Evolutionary conservation across 495 filamentous ascomycete species (phyloP), one percentile per base, ranked within the genome.

Genomic region (Aspergillus bertholletiae): DNA sequence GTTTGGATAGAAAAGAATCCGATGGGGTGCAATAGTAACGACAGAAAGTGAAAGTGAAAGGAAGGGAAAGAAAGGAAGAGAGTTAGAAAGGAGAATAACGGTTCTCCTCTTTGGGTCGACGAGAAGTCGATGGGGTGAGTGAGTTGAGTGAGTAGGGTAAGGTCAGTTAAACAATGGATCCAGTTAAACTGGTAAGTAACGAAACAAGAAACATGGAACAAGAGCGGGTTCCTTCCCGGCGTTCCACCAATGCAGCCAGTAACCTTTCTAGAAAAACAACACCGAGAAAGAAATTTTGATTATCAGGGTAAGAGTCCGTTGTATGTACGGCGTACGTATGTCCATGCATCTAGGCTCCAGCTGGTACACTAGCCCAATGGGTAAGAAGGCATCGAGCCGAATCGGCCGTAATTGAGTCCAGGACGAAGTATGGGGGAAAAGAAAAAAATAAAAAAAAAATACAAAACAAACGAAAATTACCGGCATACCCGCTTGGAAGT

Each of bases 211-310:
- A 28, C 26, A 49, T 43, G 44, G 44, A 49, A 55, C 45, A 26
- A 32, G 35, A 52, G 55, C 49, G 60, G 60, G 53, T 44, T 49
- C 26, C 47, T 41, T 50, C 47, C 58, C 54, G 58, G 40, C 41
- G 60, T 62, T 49, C 55, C 55, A 55, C 58, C 51, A 22, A 27
- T 30, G 21, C 32, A 44, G 49, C 49, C 49, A 57, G 55, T 57
- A 15, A 52, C 20, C 55, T 39, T 47, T 51, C 49, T 57, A 48
- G 55, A 57, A 52, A 43, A 51, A 24, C 4, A 11, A 2, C 18
- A 35, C 28, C n/a, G n/a, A 49, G 35, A 45, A 27, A 47, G 45
- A 55, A 49, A 30, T 41, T 48, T 39, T 17, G 13, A 39, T 54
- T 43, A 22, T 40, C 22, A 20, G 43, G 20, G 46, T 28, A 28